Percentiles rank a stretch among this genome's conserved stretches.
phyloP scores from a whole-genome alignment of 23 red algal species.

The Pyropia yezoensis region DNA sequence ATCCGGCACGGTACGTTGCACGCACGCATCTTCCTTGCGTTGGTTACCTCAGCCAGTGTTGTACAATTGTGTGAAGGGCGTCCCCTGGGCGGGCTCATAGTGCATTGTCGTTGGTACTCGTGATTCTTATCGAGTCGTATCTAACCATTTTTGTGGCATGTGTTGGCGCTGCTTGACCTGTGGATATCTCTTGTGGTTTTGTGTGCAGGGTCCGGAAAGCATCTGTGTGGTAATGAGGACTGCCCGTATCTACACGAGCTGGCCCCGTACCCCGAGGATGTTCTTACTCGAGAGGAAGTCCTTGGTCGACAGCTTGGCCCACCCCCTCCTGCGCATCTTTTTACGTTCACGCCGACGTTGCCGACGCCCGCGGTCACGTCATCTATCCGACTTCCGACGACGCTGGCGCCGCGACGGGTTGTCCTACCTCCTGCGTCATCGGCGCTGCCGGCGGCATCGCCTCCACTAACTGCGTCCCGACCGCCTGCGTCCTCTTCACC shows the following conservation, averaged over 20 bases:
- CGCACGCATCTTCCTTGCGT: not conserved
- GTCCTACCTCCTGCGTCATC: not conserved
- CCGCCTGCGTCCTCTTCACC: not conserved
- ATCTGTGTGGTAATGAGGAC: slow-evolving; percentile 66
- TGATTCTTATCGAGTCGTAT: not conserved
- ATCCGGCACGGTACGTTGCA: slow-evolving; percentile 17
- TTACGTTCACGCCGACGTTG: slow-evolving; percentile 4
- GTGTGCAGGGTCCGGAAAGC: slow-evolving; percentile 19
- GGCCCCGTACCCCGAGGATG: slow-evolving; percentile 13
- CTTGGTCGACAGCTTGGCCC: slow-evolving; percentile 62
- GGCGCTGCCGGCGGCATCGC: not conserved
- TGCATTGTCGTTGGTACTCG: not conserved
- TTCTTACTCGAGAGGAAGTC: slow-evolving; percentile 55
- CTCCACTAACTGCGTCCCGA: not conserved
- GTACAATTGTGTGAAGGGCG: not conserved
- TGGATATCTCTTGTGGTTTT: not conserved
- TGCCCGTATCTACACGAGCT: slow-evolving; percentile 91
- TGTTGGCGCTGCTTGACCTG: not conserved
- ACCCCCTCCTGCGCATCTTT: slow-evolving; percentile 82
- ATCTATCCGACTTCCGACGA: not conserved
- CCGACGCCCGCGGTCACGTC: not conserved
- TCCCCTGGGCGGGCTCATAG: too few species aligned
- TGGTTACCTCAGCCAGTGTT: not conserved
- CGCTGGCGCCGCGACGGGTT: not conserved
- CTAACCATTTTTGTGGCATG: too few species aligned